These are phyloP conservation scores for Dryas integrifolia DNA, from an alignment of 331 rosid species.

Conservation along the genomic window DNA sequence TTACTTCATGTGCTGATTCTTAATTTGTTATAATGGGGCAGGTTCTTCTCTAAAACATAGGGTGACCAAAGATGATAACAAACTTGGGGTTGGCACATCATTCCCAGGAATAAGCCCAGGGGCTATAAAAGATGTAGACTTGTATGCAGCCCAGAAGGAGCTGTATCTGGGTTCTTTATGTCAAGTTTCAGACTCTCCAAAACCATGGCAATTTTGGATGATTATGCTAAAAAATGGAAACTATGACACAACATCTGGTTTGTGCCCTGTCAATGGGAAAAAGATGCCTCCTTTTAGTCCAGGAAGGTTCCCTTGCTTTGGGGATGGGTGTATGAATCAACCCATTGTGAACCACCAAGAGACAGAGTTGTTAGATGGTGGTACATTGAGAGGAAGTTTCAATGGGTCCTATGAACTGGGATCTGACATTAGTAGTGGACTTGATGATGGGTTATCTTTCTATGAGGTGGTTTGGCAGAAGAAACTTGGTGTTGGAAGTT, in stretches of 20 bases:
- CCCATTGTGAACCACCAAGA: slow-evolving; percentile 54
- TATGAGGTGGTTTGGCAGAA: slow-evolving; percentile 79
- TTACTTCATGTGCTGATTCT: neutral
- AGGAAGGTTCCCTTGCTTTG: slow-evolving; percentile 70
- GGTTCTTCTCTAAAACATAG: slow-evolving; percentile 38
- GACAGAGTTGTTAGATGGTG: slow-evolving; percentile 39
- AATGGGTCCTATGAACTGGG: slow-evolving; percentile 65
- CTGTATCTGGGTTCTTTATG: slow-evolving; percentile 60
- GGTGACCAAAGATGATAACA: slow-evolving; percentile 52
- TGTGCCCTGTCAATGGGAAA: slow-evolving; percentile 64
- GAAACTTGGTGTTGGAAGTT: slow-evolving; percentile 59
- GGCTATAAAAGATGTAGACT: slow-evolving; percentile 42
- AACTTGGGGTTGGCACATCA: slow-evolving; percentile 57
- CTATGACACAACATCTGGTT: slow-evolving; percentile 56
- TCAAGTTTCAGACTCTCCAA: slow-evolving; percentile 53
- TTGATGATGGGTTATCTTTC: slow-evolving; percentile 44
- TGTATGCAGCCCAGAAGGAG: slow-evolving; percentile 70
- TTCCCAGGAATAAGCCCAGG: slow-evolving; percentile 36
- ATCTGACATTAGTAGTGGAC: slow-evolving; percentile 30
- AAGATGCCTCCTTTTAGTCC: slow-evolving; percentile 50
- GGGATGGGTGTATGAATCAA: slow-evolving; percentile 77
- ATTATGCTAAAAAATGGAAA: slow-evolving; percentile 85
- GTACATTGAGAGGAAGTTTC: slow-evolving; percentile 52
- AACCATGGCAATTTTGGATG: slow-evolving; percentile 92
- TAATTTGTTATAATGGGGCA: slow-evolving; percentile 29